Percentiles rank a stretch among this genome's conserved stretches.
phyloP scores from a whole-genome alignment of 1,284 basidiomycete genomes.

The Marasmius fiardii region DNA sequence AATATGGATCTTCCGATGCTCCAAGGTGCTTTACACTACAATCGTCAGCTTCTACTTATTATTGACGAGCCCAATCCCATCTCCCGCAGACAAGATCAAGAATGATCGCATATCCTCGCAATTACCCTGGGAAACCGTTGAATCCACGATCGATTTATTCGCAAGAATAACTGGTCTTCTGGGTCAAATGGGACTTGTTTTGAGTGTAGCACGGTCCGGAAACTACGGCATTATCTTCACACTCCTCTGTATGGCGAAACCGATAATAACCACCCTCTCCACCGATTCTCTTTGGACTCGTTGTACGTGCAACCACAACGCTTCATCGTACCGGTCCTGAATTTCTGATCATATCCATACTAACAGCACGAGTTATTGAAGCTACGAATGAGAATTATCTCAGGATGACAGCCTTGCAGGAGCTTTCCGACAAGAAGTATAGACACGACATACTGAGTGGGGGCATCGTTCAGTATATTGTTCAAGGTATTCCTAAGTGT shows the following conservation, averaged over 20 bases:
- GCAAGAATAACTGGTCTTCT: not conserved
- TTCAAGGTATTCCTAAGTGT: slow-evolving; percentile 7
- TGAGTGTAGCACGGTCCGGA: slow-evolving; percentile 7
- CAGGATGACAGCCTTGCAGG: slow-evolving; percentile 12
- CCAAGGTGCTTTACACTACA: not conserved
- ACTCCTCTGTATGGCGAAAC: slow-evolving; percentile 13
- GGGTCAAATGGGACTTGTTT: slow-evolving; percentile 13
- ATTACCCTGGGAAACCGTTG: not conserved
- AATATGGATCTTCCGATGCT: not conserved
- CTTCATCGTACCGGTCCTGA: too few relatives aligned
- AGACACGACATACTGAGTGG: slow-evolving; percentile 18
- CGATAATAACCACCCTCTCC: slow-evolving; percentile 1
- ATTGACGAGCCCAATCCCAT: not conserved
- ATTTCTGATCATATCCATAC: not conserved
- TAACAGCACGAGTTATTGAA: slow-evolving; percentile 13
- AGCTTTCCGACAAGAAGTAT: slow-evolving; percentile 13
- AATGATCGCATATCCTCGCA: not conserved
- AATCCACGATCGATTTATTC: not conserved
- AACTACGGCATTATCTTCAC: slow-evolving; percentile 13
- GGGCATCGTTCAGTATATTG: slow-evolving; percentile 14
- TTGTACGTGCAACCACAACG: not conserved
- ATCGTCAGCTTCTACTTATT: too few relatives aligned
- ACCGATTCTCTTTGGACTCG: not conserved
- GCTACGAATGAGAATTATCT: slow-evolving; percentile 13
- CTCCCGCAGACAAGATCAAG: not conserved